Percentiles rank a stretch among this genome's conserved stretches.
Conservation (phyloP, 345 rosid genomes). For the Melaleuca alternifolia region DNA sequence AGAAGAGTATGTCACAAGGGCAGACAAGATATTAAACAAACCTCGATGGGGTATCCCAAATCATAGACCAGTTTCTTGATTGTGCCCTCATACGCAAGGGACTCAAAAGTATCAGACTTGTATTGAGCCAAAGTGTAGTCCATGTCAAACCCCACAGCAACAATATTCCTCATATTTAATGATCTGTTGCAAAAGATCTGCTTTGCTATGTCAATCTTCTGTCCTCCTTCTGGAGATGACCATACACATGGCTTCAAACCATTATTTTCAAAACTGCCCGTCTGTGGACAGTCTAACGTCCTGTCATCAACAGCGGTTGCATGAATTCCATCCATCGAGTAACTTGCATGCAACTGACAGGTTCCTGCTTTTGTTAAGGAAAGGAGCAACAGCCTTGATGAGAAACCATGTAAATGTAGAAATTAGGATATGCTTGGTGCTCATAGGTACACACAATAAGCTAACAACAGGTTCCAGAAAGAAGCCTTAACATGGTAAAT, state of each 20-base stretch:
- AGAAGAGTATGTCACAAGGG: background rate
- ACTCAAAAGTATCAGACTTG: constrained; percentile 88
- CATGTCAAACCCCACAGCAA: constrained; percentile 97
- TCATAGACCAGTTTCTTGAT: constrained; percentile 72
- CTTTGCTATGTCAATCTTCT: constrained; percentile 44
- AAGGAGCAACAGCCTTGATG: background rate
- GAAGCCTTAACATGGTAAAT: background rate
- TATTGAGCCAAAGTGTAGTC: constrained; percentile 98
- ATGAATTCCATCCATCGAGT: constrained; percentile 37
- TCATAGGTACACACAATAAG: background rate
- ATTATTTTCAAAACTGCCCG: constrained; percentile 11
- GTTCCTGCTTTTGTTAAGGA: constrained; percentile 31
- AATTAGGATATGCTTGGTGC: background rate
- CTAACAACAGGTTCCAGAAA: background rate
- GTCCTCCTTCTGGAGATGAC: constrained; percentile 63
- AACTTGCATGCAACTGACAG: constrained; percentile 23
- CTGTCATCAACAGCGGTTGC: constrained; percentile 23
- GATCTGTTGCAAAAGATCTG: constrained; percentile 95
- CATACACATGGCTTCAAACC: constrained; percentile 39
- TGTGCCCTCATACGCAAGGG: constrained; percentile 93
- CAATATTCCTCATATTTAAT: constrained; percentile 82
- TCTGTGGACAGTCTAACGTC: constrained; percentile 14
- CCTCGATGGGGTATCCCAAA: constrained; percentile 91
- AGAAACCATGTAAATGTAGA: background rate
- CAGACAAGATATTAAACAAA: constrained; percentile 18